Conservation (phyloP, 2,329 filamentous ascomycete species). For the Balansia obtecta region DNA sequence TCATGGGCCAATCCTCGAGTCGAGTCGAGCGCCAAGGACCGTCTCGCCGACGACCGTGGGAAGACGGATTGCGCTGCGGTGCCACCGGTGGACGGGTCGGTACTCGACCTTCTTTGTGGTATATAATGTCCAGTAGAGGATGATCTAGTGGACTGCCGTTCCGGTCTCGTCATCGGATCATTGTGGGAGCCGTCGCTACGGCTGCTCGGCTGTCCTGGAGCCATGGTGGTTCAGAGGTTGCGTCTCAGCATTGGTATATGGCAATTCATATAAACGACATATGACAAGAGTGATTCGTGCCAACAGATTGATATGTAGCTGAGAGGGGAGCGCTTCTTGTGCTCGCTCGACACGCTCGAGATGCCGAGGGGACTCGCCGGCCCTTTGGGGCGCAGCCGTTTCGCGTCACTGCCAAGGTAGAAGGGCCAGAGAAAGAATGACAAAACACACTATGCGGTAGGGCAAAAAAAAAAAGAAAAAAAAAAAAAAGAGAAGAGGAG, state of each 20-base stretch:
- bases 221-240: slow-evolving; percentile 13
- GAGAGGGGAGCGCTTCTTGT: too few species aligned
- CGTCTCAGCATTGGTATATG: slow-evolving; percentile 14
- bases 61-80: background rate
- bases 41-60: slow-evolving; percentile 4
- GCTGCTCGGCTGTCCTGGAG: slow-evolving; percentile 9
- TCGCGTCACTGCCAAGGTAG: too few species aligned
- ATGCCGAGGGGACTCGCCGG: too few species aligned
- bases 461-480: too few species aligned
- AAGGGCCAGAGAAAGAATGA: too few species aligned
- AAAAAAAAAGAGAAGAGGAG: too few species aligned
- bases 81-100: slow-evolving; percentile 3
- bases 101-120: slow-evolving; percentile 5
- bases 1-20: slow-evolving; percentile 1
- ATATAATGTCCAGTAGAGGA: background rate
- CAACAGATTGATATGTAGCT: background rate
- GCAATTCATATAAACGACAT: background rate
- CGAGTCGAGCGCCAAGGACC: slow-evolving; percentile 5
- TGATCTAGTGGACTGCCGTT: background rate
- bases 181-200: slow-evolving; percentile 7
- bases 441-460: too few species aligned
- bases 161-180: background rate
- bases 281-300: background rate
- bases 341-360: too few species aligned
- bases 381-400: too few species aligned